Percentiles rank a stretch among this genome's conserved stretches.
Evolutionary conservation across 169 alveolate species (phyloP).

Genomic region (Cryptosporidium viatorum): DNA sequence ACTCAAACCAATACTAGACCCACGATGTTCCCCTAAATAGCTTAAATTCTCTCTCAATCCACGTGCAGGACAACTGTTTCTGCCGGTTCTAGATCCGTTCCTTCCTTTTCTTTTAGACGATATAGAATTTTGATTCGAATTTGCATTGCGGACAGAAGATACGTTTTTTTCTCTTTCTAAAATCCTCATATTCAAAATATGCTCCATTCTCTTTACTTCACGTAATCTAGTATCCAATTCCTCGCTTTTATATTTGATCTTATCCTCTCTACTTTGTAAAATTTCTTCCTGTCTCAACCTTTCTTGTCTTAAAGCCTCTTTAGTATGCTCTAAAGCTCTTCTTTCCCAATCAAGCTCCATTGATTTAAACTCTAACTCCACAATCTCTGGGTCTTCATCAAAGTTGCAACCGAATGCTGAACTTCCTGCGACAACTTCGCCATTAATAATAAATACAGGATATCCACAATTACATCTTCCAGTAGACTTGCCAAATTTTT

Average conservation of each 20-base stretch:
- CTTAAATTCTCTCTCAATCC: not conserved
- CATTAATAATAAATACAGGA: slow-evolving; percentile 28
- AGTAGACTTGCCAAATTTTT: slow-evolving; percentile 17
- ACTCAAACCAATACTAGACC: not conserved
- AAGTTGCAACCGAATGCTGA: not conserved
- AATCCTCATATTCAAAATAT: not conserved
- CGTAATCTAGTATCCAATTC: slow-evolving; percentile 16
- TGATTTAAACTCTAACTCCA: slow-evolving; percentile 35
- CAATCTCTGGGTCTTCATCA: slow-evolving; percentile 10
- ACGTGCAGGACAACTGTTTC: not conserved
- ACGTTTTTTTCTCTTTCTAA: not conserved
- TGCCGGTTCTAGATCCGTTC: not conserved
- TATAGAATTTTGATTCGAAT: not conserved
- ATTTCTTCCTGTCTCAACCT: slow-evolving; percentile 28
- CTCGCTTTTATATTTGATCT: not conserved
- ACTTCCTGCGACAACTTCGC: slow-evolving; percentile 17
- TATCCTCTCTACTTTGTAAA: slow-evolving; percentile 29
- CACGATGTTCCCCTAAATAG: not conserved
- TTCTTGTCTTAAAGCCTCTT: slow-evolving; percentile 10
- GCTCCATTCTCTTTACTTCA: slow-evolving; percentile 45
- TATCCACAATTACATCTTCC: slow-evolving; percentile 42
- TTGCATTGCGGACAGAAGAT: not conserved
- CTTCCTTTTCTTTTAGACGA: not conserved
- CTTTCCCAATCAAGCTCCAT: slow-evolving; percentile 59
- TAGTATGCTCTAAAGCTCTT: slow-evolving; percentile 20